Evolutionary conservation across 352 stramenopile genomes (phyloP).

Genomic region (Pilasporangium apinafurcum): DNA sequence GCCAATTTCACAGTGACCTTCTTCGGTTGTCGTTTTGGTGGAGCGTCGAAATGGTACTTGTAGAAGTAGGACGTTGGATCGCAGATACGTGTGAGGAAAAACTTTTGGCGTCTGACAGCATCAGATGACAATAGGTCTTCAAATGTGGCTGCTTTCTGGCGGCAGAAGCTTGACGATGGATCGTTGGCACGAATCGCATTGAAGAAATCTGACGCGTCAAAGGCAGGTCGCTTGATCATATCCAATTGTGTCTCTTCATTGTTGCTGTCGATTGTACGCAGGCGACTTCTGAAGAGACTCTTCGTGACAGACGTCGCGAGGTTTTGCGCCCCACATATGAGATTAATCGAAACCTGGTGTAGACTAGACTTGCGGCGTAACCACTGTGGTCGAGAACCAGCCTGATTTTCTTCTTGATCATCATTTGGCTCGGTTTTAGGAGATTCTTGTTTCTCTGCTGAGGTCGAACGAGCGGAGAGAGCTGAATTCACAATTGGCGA

Average conservation of each 20-base stretch:
- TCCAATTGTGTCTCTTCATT: conserved; percentile 52
- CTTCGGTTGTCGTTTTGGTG: conserved; percentile 57
- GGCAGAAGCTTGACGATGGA: conserved; percentile 72
- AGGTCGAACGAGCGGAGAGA: not conserved
- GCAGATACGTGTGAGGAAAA: conserved; percentile 77
- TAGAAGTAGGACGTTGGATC: conserved; percentile 89
- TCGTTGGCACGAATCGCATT: conserved; percentile 80
- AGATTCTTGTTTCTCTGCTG: conserved; percentile 6
- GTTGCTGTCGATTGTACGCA: conserved; percentile 52
- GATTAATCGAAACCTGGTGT: conserved; percentile 63
- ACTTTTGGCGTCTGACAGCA: conserved; percentile 56
- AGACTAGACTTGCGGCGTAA: conserved; percentile 25
- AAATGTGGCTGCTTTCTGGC: conserved; percentile 64
- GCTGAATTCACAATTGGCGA: conserved; percentile 38
- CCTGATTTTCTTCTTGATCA: conserved; percentile 1
- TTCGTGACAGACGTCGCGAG: conserved; percentile 65
- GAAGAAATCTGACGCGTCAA: conserved; percentile 68
- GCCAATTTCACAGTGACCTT: conserved; percentile 52
- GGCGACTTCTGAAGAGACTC: conserved; percentile 60
- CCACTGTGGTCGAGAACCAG: conserved; percentile 1
- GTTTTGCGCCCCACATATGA: conserved; percentile 73
- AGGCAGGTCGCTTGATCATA: conserved; percentile 55
- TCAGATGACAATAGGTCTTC: conserved; percentile 74
- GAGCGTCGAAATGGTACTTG: conserved; percentile 84
- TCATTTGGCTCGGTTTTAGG: too few relatives aligned